Percentiles rank a stretch among this genome's conserved stretches.
These are phyloP conservation scores for Aspergillus mulundensis DNA, from an alignment of 495 filamentous ascomycete genomes.

Conservation along the genomic window DNA sequence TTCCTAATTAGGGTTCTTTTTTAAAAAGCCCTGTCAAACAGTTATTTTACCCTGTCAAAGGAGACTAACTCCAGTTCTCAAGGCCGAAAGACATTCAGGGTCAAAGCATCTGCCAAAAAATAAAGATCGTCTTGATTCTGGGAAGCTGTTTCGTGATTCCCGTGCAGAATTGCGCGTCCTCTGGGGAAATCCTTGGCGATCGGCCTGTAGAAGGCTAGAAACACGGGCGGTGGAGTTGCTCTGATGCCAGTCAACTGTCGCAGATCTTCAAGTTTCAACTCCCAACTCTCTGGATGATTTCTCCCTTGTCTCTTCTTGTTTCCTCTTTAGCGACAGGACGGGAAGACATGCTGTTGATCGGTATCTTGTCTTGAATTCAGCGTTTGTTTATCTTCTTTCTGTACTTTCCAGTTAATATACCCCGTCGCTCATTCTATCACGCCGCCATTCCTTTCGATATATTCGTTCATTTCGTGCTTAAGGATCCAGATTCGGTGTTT, in stretches of 20 bases:
- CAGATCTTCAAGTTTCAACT: background rate
- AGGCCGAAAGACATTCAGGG: background rate
- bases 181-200: background rate
- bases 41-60: too few species aligned
- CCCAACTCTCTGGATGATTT: background rate
- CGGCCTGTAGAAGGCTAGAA: background rate
- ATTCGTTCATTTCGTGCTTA: background rate
- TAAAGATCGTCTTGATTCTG: background rate
- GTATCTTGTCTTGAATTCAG: background rate
- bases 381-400: background rate
- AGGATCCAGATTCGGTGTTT: background rate
- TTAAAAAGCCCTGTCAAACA: too few species aligned
- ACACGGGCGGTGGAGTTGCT: background rate
- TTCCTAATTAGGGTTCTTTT: too few species aligned
- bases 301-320: background rate
- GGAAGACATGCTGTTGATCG: slow-evolving; percentile 2
- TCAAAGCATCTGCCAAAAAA: background rate
- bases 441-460: background rate
- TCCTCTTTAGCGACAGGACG: background rate
- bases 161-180: background rate
- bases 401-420: slow-evolving; percentile 1
- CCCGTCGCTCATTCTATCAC: background rate
- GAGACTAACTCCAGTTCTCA: background rate
- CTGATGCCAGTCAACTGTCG: background rate
- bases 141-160: background rate